phyloP scores from a whole-genome alignment of 257 asterid genomes.

The Coffea canephora region DNA sequence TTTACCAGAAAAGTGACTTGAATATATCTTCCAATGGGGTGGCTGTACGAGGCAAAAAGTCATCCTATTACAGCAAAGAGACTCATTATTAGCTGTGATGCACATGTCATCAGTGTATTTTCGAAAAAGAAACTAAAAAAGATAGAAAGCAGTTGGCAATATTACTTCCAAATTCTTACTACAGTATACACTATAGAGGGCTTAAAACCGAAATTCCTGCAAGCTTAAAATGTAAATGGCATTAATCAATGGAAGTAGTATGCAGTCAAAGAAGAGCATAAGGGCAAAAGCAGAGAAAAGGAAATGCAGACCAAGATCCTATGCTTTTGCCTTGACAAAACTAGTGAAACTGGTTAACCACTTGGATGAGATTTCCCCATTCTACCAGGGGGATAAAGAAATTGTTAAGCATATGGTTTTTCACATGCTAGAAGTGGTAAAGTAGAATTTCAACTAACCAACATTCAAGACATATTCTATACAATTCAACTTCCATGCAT shows the following conservation, averaged over 20 bases:
- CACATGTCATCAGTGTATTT: neutral
- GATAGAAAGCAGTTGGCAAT: neutral
- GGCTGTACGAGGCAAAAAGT: slow-evolving; percentile 89
- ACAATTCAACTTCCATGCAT: neutral
- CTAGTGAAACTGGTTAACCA: neutral
- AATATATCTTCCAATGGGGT: slow-evolving; percentile 94
- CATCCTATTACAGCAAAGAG: slow-evolving; percentile 55
- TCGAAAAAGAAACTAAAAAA: neutral
- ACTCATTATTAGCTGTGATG: neutral
- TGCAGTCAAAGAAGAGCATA: neutral
- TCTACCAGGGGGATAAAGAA: neutral
- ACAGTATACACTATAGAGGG: neutral
- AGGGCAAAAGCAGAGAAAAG: neutral
- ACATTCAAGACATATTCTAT: neutral
- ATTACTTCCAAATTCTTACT: neutral
- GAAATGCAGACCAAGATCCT: neutral
- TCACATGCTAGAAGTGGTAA: neutral
- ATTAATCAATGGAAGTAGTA: neutral
- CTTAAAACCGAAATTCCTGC: neutral
- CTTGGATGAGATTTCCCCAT: neutral
- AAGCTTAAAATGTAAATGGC: neutral
- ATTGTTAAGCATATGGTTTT: neutral
- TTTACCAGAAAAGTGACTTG: slow-evolving; percentile 82
- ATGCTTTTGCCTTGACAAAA: neutral
- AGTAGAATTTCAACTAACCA: neutral